Percentiles rank a stretch among this genome's conserved stretches.
phyloP scores from a whole-genome alignment of 768 basidiomycete species.

The Xanthoconium stramineum region DNA sequence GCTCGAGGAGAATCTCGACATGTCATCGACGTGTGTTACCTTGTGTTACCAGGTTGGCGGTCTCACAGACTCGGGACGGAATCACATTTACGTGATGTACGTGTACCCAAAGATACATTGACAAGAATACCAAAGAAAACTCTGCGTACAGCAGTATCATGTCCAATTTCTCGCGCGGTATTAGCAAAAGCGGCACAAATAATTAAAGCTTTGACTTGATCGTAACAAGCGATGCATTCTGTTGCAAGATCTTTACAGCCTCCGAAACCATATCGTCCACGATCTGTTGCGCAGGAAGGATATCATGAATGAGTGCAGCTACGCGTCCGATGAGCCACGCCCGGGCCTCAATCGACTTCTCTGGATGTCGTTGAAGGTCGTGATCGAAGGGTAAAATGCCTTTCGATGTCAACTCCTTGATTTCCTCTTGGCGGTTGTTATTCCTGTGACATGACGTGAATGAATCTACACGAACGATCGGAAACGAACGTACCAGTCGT shows the following conservation, averaged over 20 bases:
- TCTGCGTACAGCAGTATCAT: neutral
- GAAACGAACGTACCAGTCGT: conserved; percentile 61
- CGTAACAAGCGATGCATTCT: conserved; percentile 37
- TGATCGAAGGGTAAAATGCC: conserved; percentile 76
- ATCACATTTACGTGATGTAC: neutral
- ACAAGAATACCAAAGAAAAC: too few species aligned
- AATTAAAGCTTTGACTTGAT: conserved; percentile 50
- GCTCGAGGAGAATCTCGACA: too few species aligned
- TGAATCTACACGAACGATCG: neutral
- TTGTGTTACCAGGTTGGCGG: too few species aligned
- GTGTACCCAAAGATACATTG: too few species aligned
- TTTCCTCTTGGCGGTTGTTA: conserved; percentile 73
- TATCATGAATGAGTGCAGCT: conserved; percentile 66
- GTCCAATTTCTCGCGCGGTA: neutral
- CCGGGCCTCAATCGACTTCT: conserved; percentile 63
- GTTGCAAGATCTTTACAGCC: conserved; percentile 46
- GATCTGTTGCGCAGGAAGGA: conserved; percentile 80
- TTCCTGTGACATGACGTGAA: conserved; percentile 48
- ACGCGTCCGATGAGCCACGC: conserved; percentile 87
- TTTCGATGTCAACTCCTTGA: conserved; percentile 74
- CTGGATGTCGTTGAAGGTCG: conserved; percentile 78
- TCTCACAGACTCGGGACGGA: too few species aligned
- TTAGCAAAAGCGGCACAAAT: neutral
- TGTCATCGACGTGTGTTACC: too few species aligned
- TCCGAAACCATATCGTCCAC: conserved; percentile 75